Evolutionary conservation across 257 asterid genomes (phyloP).

Genomic region (Agastache rugosa): DNA sequence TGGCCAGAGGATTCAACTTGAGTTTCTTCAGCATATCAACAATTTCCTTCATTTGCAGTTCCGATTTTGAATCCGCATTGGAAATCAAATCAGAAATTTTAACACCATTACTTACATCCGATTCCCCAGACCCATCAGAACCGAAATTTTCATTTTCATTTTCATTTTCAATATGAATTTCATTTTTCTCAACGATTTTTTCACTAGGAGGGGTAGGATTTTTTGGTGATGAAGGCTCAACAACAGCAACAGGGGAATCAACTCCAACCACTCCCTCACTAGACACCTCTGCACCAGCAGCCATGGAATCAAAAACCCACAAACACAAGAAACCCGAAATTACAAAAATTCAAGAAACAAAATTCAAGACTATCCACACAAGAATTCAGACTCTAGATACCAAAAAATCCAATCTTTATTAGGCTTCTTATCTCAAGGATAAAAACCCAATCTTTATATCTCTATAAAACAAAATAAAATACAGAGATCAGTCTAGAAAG

Average conservation of each 20-base stretch:
- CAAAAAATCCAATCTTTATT: constrained; percentile 22
- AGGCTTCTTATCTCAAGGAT: constrained; percentile 26
- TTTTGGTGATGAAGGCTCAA: constrained; percentile 59
- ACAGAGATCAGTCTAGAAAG: constrained; percentile 52
- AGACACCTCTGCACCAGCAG: constrained; percentile 81
- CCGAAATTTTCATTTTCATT: constrained; percentile 37
- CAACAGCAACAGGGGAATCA: constrained; percentile 49
- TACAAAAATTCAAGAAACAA: neutral
- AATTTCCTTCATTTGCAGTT: constrained; percentile 66
- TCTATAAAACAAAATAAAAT: neutral
- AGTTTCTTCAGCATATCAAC: constrained; percentile 72
- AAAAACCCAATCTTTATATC: constrained; percentile 52
- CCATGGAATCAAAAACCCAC: constrained; percentile 62
- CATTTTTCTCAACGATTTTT: constrained; percentile 38
- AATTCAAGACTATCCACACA: constrained; percentile 24
- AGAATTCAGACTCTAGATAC: constrained; percentile 32
- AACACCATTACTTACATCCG: constrained; percentile 43
- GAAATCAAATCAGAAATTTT: constrained; percentile 59
- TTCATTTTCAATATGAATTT: constrained; percentile 19
- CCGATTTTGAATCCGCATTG: constrained; percentile 62
- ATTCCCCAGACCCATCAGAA: constrained; percentile 48
- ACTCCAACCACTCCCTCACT: constrained; percentile 67
- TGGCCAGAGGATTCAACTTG: constrained; percentile 88
- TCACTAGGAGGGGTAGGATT: constrained; percentile 36
- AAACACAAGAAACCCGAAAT: constrained; percentile 37